phyloP scores from a whole-genome alignment of 2,329 filamentous ascomycete genomes.

The Celoporthe dispersa region DNA sequence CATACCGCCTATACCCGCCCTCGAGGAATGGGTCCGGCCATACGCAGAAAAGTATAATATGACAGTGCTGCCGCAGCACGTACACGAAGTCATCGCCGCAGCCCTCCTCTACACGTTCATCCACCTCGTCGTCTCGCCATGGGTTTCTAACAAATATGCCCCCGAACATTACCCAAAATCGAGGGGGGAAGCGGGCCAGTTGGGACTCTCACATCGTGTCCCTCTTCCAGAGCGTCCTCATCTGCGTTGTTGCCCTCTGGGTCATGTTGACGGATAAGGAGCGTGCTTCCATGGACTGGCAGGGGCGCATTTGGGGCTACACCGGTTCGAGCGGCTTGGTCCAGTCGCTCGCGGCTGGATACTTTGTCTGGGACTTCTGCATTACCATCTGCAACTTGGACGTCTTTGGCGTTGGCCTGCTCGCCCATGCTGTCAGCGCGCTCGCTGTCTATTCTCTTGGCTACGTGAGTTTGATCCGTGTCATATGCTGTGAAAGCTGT shows the following conservation, averaged over 20 bases:
- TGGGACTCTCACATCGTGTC: conserved; percentile 89
- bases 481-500: background rate
- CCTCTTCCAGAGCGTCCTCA: conserved; percentile 75
- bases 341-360: conserved; percentile 76
- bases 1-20: conserved; percentile 62
- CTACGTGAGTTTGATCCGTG: conserved; percentile 64
- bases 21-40: conserved; percentile 62
- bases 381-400: conserved; percentile 70
- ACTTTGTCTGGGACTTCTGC: conserved; percentile 82
- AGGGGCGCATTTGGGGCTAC: conserved; percentile 78
- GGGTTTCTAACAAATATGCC: conserved; percentile 65
- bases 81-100: conserved; percentile 74
- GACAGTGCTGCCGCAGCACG: conserved; percentile 72
- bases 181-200: conserved; percentile 69
- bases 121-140: conserved; percentile 69
- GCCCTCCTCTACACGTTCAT: conserved; percentile 71
- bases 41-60: conserved; percentile 66
- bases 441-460: conserved; percentile 76
- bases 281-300: conserved; percentile 66
- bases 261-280: conserved; percentile 72
- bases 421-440: conserved; percentile 77
- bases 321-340: conserved; percentile 73
- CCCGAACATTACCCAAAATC: conserved; percentile 68
- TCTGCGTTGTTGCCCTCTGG: conserved; percentile 75
- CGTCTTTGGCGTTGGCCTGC: conserved; percentile 76